Evolutionary conservation across 192 early-diverging fungal genomes (phyloP).

Genomic region (Umbelopsis sp.): DNA sequence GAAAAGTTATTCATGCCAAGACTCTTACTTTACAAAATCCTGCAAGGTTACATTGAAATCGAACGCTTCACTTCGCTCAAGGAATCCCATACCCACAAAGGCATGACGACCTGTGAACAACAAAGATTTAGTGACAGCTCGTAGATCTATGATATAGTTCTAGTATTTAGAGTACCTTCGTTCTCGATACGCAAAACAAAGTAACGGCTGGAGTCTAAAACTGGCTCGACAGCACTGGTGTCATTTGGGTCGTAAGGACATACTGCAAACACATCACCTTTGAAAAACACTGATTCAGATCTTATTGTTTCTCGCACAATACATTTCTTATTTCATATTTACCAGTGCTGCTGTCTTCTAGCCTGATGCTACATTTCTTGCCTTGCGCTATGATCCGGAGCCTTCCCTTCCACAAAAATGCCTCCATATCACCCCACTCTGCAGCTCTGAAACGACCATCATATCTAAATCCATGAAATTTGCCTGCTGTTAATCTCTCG

Average conservation of each 20-base stretch:
- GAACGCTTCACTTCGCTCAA: slow-evolving; percentile 80
- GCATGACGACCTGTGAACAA: slow-evolving; percentile 68
- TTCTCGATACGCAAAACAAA: slow-evolving; percentile 82
- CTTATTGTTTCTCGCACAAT: not conserved
- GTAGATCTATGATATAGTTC: not conserved
- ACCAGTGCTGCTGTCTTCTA: slow-evolving; percentile 69
- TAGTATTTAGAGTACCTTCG: slow-evolving; percentile 45
- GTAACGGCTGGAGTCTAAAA: slow-evolving; percentile 82
- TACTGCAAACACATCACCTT: slow-evolving; percentile 81
- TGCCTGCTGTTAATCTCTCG: not conserved
- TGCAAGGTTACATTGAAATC: slow-evolving; percentile 91
- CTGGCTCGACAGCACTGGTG: slow-evolving; percentile 72
- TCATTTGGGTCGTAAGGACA: slow-evolving; percentile 71
- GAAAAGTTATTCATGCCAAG: no score
- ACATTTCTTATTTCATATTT: not conserved
- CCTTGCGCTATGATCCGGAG: slow-evolving; percentile 71
- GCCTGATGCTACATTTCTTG: slow-evolving; percentile 67
- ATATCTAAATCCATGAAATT: not conserved
- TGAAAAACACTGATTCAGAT: not conserved
- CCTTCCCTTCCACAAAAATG: slow-evolving; percentile 80
- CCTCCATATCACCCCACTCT: slow-evolving; percentile 79
- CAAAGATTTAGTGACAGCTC: not conserved
- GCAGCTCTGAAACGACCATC: slow-evolving; percentile 50
- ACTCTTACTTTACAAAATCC: slow-evolving; percentile 71
- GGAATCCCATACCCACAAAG: slow-evolving; percentile 85